A percentile compares a stretch with the other conserved stretches of the same genome.
phyloP scores from a whole-genome alignment of 148 eudicot species.

The Chenopodium suecicum region DNA sequence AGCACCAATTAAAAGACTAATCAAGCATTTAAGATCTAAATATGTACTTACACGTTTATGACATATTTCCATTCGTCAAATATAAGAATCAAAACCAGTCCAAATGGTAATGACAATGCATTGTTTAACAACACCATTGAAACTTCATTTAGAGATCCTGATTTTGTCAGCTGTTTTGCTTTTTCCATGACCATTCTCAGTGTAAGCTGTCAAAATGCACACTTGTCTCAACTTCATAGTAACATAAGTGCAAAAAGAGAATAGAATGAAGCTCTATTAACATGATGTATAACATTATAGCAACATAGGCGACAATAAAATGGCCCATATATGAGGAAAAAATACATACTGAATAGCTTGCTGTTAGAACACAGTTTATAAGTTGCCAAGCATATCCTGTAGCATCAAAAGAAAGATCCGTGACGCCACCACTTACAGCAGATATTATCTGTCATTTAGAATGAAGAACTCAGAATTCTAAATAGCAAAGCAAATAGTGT shows the following conservation, averaged over 20 bases:
- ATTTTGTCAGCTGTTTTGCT: slow-evolving; percentile 63
- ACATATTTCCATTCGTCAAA: slow-evolving; percentile 74
- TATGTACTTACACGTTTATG: slow-evolving; percentile 47
- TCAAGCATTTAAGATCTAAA: not conserved
- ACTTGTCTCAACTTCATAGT: not conserved
- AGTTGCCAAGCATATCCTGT: slow-evolving; percentile 77
- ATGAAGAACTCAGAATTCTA: not conserved
- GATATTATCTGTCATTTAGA: slow-evolving; percentile 59
- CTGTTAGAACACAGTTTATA: slow-evolving; percentile 71
- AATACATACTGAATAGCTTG: slow-evolving; percentile 63
- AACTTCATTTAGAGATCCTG: slow-evolving; percentile 82
- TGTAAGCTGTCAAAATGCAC: slow-evolving; percentile 51
- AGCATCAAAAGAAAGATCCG: slow-evolving; percentile 66
- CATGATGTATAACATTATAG: not conserved
- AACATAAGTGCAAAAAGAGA: not conserved
- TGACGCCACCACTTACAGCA: slow-evolving; percentile 72
- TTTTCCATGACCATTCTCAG: slow-evolving; percentile 80
- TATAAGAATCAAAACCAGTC: slow-evolving; percentile 51
- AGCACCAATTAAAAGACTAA: not conserved
- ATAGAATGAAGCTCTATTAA: not conserved
- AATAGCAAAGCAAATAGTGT: not conserved
- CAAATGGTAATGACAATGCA: slow-evolving; percentile 71
- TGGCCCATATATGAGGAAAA: slow-evolving; percentile 1
- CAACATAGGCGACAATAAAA: slow-evolving; percentile 3
- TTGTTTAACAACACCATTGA: slow-evolving; percentile 93